Percentiles rank a stretch among this genome's conserved stretches.
Conservation (phyloP, 2,329 filamentous ascomycete species). For the Arthroderma uncinatum region DNA sequence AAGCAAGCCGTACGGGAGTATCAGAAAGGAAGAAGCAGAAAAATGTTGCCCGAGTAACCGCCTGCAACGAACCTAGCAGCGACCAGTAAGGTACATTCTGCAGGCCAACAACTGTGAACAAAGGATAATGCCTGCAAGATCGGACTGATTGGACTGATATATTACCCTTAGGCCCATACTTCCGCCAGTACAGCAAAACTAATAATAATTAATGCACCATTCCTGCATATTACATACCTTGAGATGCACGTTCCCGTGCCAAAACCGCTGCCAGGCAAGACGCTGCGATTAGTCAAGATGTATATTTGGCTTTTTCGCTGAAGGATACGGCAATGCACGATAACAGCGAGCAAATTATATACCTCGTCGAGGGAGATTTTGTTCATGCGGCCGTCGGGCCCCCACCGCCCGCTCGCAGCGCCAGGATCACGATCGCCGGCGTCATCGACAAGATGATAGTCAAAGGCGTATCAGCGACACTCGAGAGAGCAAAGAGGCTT, state of each 20-base stretch:
- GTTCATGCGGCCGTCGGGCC: conserved; percentile 2
- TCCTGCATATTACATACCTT: neutral
- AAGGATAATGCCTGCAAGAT: neutral
- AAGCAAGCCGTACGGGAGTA: neutral
- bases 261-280: neutral
- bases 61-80: neutral
- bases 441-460: neutral
- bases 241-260: conserved; percentile 1
- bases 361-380: neutral
- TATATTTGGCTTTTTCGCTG: conserved; percentile 1
- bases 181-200: neutral
- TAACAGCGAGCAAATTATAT: neutral
- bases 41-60: conserved; percentile 5
- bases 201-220: neutral
- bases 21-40: neutral
- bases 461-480: neutral
- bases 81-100: conserved; percentile 1
- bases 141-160: neutral
- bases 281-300: neutral
- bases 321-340: conserved; percentile 3
- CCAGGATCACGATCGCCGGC: conserved; percentile 2
- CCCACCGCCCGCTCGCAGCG: conserved; percentile 3
- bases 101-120: neutral
- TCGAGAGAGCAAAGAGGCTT: neutral
- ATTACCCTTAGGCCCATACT: neutral